Conservation (phyloP, 441 rosid species). For the Biscutella laevigata region DNA sequence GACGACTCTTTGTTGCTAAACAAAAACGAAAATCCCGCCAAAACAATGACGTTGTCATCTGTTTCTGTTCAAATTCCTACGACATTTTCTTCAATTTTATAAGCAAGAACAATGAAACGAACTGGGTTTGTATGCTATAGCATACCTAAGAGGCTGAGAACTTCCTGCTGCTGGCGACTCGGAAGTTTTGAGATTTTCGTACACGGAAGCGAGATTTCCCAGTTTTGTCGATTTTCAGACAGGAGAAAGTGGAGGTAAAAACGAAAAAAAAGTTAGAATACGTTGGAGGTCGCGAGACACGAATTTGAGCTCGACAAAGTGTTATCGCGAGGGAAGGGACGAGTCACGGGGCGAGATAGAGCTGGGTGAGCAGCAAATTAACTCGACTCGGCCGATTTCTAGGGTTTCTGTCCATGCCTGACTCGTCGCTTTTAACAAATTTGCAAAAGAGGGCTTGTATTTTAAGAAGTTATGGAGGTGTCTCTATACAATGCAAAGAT, state of each 20-base stretch:
- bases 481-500: neutral
- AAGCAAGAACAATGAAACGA: constrained; percentile 2
- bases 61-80: neutral
- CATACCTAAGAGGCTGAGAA: constrained; percentile 11
- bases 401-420: constrained; percentile 25
- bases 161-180: neutral
- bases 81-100: neutral
- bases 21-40: neutral
- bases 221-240: neutral
- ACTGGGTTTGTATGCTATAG: constrained; percentile 2
- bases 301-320: constrained; percentile 8
- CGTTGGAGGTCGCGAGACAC: neutral
- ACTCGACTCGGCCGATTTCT: constrained; percentile 41
- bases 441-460: constrained; percentile 11
- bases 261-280: neutral
- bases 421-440: constrained; percentile 18
- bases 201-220: constrained; percentile 4
- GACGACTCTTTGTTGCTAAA: neutral
- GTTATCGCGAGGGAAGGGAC: constrained; percentile 6
- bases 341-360: constrained; percentile 34
- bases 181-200: neutral
- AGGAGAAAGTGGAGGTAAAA: neutral
- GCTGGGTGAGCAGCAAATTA: constrained; percentile 19
- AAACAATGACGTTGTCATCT: neutral
- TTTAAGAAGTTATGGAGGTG: neutral